Base-by-base conservation (phyloP, 768 basidiomycete species). In the Suillus spraguei region DNA sequence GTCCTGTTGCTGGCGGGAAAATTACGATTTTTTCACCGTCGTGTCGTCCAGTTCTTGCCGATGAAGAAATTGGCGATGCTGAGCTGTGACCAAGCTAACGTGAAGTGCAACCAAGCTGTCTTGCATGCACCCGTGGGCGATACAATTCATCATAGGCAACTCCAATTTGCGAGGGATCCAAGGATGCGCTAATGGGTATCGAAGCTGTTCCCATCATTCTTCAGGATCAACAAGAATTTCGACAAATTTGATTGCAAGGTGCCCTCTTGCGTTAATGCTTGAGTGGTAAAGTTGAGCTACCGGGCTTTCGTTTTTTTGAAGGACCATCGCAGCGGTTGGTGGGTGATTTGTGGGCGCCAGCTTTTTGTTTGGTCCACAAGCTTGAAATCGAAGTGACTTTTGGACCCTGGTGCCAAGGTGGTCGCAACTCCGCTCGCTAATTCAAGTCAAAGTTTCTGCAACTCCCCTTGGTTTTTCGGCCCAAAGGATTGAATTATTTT, bases 11-110 rank as follows among this genome's bases (percentile, higher is more conserved):
- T 54, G 62, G 66, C 36, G 69, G 66, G 72, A 67, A 61, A 60
- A 46, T 20, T 56, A 59, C 63, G 63, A 66, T 73, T 72, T 2
- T 73, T 73, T 66, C 68, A 70, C 74, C 74, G 72, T 63, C n/a
- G 58, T 62, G 60, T 46, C 58, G 39, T 59, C 35, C 50, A 2
- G n/a, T 17, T 41, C 28, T 35, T 59, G 69, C 44, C 67, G 62
- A 53, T 5, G 20, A 11, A 69, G 63, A 28, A 28, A 49, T 56
- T 39, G 13, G 17, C 62, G 60, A 66, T 49, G 64, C n/a, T 62
- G 38, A 56, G 60, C 60, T 10, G 36, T 35, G 50, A 56, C 32
- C 52, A 55, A 50, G 38, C 14, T 50, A 59, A 39, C 39, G 1
- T 59, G 32, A 59, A 54, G 44, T 60, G 24, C 22, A 11, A 22